Percentiles rank a stretch among this genome's conserved stretches.
Evolutionary conservation across 208 protist species (phyloP).

Genomic region (Leishmania tarentolae): DNA sequence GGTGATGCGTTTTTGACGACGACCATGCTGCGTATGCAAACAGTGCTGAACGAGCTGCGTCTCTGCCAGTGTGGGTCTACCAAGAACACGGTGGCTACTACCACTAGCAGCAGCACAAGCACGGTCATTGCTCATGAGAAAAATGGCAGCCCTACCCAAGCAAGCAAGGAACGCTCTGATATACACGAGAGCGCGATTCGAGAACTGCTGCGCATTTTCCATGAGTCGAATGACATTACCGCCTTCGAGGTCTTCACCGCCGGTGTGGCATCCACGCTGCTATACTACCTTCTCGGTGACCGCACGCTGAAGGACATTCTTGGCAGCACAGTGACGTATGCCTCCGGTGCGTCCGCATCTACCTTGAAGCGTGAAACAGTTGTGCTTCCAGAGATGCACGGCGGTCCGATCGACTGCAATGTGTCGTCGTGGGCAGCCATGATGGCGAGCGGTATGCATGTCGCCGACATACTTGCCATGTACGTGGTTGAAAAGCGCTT

Average conservation of each 20-base stretch:
- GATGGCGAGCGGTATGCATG: slow-evolving; percentile 48
- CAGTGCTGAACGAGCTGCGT: slow-evolving; percentile 23
- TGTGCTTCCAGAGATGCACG: slow-evolving; percentile 6
- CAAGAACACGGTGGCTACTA: background rate
- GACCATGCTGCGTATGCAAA: slow-evolving; percentile 27
- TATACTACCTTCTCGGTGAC: slow-evolving; percentile 51
- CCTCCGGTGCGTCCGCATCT: slow-evolving; percentile 38
- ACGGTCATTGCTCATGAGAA: background rate
- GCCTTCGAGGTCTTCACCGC: slow-evolving; percentile 55
- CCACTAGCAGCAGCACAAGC: background rate
- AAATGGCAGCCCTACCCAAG: background rate
- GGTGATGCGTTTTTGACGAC: slow-evolving; percentile 15
- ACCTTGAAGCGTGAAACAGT: slow-evolving; percentile 25
- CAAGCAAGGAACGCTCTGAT: background rate
- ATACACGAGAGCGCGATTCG: slow-evolving; percentile 33
- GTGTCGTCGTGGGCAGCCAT: slow-evolving; percentile 41
- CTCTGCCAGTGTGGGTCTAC: slow-evolving; percentile 5
- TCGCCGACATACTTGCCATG: slow-evolving; percentile 46
- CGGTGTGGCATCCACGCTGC: slow-evolving; percentile 34
- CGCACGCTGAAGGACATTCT: slow-evolving; percentile 35
- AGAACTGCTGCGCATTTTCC: slow-evolving; percentile 39
- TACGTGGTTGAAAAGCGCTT: slow-evolving; percentile 48
- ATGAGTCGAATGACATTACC: slow-evolving; percentile 38
- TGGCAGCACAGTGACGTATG: slow-evolving; percentile 28
- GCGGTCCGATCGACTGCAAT: slow-evolving; percentile 22